Conservation (phyloP, 2,329 filamentous ascomycete species). For the Penicillium concentricum region DNA sequence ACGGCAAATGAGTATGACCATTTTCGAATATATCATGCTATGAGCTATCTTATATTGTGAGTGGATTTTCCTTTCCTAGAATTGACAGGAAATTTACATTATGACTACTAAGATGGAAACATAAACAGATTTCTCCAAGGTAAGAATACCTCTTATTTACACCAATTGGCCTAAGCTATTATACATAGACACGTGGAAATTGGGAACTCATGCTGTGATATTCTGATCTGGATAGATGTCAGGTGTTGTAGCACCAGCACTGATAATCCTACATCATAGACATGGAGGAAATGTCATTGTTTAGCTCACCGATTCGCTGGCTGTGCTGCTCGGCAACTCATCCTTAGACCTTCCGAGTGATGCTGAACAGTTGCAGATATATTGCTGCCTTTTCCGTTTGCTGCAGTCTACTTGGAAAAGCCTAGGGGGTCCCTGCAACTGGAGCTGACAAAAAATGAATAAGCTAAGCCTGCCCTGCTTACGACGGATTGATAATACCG, state of each 20-base stretch:
- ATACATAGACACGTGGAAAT: background rate
- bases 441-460: background rate
- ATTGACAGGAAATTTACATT: background rate
- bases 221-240: background rate
- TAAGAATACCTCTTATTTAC: background rate
- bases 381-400: slow-evolving; percentile 3
- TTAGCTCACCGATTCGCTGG: background rate
- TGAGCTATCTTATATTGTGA: background rate
- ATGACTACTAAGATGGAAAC: background rate
- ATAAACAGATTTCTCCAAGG: background rate
- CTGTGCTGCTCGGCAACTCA: background rate
- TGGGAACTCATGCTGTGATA: background rate
- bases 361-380: slow-evolving; percentile 5
- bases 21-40: too few species aligned
- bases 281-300: background rate
- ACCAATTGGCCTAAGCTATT: background rate
- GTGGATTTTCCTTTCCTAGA: background rate
- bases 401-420: slow-evolving; percentile 10
- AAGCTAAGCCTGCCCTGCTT: slow-evolving; percentile 5
- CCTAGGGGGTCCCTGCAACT: slow-evolving; percentile 5
- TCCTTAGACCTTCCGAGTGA: background rate
- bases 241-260: background rate
- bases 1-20: too few species aligned
- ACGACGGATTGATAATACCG: slow-evolving; percentile 68
- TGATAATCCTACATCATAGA: background rate